These are phyloP conservation scores for Xylariaceae sp. DNA, from an alignment of 2,329 filamentous ascomycete species.

Conservation along the genomic window DNA sequence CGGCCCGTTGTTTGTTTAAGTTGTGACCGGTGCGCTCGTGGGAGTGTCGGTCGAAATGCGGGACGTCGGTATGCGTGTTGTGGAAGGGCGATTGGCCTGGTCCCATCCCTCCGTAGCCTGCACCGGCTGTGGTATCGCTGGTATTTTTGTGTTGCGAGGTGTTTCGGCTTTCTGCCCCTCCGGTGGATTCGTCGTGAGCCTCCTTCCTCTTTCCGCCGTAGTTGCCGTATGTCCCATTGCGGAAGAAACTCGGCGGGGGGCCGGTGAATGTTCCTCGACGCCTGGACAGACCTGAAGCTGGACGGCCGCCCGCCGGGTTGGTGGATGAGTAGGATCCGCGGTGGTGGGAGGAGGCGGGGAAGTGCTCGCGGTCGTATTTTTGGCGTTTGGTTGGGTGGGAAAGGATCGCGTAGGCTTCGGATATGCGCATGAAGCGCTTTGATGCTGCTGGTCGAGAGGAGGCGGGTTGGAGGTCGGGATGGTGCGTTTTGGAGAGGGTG, in stretches of 20 bases:
- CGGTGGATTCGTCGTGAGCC: slow-evolving; percentile 46
- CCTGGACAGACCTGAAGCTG: slow-evolving; percentile 76
- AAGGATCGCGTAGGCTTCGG: slow-evolving; percentile 78
- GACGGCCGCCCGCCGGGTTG: slow-evolving; percentile 68
- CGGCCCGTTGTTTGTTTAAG: slow-evolving; percentile 50
- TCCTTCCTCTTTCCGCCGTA: slow-evolving; percentile 58
- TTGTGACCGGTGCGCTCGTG: slow-evolving; percentile 73
- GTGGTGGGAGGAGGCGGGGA: slow-evolving; percentile 29
- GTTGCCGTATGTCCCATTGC: slow-evolving; percentile 73
- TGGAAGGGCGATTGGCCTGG: slow-evolving; percentile 52
- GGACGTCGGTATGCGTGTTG: slow-evolving; percentile 43
- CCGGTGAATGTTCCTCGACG: slow-evolving; percentile 75
- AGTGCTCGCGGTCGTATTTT: slow-evolving; percentile 73
- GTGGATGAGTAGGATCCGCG: slow-evolving; percentile 46
- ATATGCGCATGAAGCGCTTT: slow-evolving; percentile 76
- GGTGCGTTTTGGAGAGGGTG: slow-evolving; percentile 82
- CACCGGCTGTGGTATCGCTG: not conserved
- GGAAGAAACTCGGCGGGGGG: slow-evolving; percentile 86
- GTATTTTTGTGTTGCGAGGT: not conserved
- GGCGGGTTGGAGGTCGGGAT: slow-evolving; percentile 81
- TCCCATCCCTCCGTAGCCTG: slow-evolving; percentile 52
- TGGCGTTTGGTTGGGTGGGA: slow-evolving; percentile 70
- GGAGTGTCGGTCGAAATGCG: slow-evolving; percentile 73
- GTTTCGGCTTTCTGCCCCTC: not conserved
- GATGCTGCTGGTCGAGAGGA: slow-evolving; percentile 53